Percentiles rank a stretch among this genome's conserved stretches.
Evolutionary conservation across 2,329 filamentous ascomycete genomes (phyloP).

Genomic region (Bipolaris bicolor): DNA sequence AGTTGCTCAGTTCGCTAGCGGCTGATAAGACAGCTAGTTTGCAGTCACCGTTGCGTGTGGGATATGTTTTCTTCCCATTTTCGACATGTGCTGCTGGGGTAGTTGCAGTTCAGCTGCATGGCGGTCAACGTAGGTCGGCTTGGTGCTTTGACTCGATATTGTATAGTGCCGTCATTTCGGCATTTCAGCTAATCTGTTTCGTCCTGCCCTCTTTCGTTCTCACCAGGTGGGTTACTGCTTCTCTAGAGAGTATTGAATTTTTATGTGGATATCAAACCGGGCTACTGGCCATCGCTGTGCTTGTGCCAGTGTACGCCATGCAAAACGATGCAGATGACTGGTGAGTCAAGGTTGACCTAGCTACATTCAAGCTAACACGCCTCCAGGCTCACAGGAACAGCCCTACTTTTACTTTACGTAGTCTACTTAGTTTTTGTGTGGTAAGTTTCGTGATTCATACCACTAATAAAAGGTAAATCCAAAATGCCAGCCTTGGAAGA

Average conservation of each 20-base stretch:
- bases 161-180: neutral
- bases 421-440: neutral
- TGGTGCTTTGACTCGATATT: neutral
- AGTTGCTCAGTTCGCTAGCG: neutral
- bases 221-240: neutral
- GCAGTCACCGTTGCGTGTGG: neutral
- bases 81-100: neutral
- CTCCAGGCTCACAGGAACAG: neutral
- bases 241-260: neutral
- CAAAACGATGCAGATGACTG: neutral
- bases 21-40: neutral
- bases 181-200: neutral
- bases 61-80: neutral
- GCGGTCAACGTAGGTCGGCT: neutral
- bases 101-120: conserved; percentile 1
- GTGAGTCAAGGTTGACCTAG: neutral
- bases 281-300: conserved; percentile 2
- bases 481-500: too few relatives aligned
- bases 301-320: neutral
- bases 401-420: neutral
- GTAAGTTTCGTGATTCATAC: neutral
- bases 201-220: conserved; percentile 1
- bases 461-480: too few relatives aligned
- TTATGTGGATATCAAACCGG: neutral
- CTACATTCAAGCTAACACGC: neutral